These are phyloP conservation scores for Penstemon eatonii DNA, from an alignment of 257 asterid species.

Conservation along the genomic window DNA sequence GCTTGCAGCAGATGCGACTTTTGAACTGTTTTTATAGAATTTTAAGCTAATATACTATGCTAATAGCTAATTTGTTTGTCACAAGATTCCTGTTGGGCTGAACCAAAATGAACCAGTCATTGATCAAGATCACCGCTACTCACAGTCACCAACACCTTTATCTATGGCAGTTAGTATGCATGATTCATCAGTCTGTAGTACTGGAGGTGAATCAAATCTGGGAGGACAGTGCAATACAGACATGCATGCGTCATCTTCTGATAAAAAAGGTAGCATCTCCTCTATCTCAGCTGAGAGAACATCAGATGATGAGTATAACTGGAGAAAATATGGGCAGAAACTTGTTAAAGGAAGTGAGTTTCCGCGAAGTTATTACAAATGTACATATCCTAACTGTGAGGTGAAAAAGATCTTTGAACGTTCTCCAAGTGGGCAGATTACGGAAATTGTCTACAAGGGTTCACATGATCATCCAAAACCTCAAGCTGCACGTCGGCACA, in stretches of 20 bases:
- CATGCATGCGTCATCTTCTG: constrained; percentile 51
- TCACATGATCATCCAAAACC: constrained; percentile 98
- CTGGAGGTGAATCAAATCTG: constrained; percentile 47
- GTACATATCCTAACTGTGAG: constrained; percentile 93
- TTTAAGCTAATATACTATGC: constrained; percentile 15
- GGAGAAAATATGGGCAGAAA: constrained; percentile 99
- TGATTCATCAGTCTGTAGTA: constrained; percentile 40
- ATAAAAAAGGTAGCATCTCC: constrained; percentile 51
- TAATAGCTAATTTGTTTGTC: constrained; percentile 34
- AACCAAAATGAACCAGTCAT: constrained; percentile 40
- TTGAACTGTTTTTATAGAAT: constrained; percentile 17
- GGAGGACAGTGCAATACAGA: constrained; percentile 39
- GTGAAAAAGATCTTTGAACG: constrained; percentile 95
- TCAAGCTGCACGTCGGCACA: constrained; percentile 75
- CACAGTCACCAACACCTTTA: constrained; percentile 48
- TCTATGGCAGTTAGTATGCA: constrained; percentile 40
- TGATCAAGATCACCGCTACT: constrained; percentile 53
- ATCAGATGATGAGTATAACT: constrained; percentile 90
- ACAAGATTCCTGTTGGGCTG: constrained; percentile 58
- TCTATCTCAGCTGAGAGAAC: constrained; percentile 68
- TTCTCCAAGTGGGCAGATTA: constrained; percentile 87
- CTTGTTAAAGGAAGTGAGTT: constrained; percentile 97
- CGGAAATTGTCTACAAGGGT: constrained; percentile 91
- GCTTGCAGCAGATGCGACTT: constrained; percentile 24
- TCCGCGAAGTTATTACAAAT: constrained; percentile 96